These are phyloP conservation scores for Ilyonectria destructans DNA, from an alignment of 2,329 filamentous ascomycete species.

Conservation along the genomic window DNA sequence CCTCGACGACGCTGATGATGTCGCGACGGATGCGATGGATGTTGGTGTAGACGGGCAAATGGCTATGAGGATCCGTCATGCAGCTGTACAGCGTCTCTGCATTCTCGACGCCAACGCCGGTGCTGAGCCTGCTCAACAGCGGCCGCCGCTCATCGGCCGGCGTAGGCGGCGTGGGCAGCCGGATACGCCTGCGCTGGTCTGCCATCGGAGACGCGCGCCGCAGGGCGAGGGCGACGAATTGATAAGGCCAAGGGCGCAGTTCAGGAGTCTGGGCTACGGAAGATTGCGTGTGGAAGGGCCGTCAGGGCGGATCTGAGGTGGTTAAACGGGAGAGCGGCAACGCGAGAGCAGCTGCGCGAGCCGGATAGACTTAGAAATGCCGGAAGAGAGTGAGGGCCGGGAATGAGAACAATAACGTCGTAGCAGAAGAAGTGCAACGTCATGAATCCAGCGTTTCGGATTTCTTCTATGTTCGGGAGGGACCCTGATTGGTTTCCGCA, in stretches of 20 bases:
- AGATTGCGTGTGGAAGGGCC: not conserved
- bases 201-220: constrained; percentile 37
- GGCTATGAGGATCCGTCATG: constrained; percentile 71
- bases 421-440: constrained; percentile 36
- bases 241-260: not conserved
- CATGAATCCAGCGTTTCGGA: constrained; percentile 43
- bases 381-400: constrained; percentile 4
- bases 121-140: constrained; percentile 53
- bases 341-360: not conserved
- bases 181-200: constrained; percentile 51
- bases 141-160: constrained; percentile 54
- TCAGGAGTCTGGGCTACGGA: not conserved
- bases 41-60: constrained; percentile 82
- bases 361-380: not conserved
- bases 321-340: not conserved
- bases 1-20: constrained; percentile 75
- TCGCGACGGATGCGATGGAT: constrained; percentile 81
- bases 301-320: not conserved
- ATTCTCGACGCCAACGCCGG: constrained; percentile 47
- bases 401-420: constrained; percentile 13
- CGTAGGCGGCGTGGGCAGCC: constrained; percentile 48
- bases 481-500: constrained; percentile 42
- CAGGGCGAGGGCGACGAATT: constrained; percentile 9
- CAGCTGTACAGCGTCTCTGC: constrained; percentile 66
- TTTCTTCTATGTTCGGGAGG: constrained; percentile 24